Evolutionary conservation across 257 asterid genomes (phyloP), one percentile per base, ranked within the genome.

Genomic region (Solanum sejunctum): DNA sequence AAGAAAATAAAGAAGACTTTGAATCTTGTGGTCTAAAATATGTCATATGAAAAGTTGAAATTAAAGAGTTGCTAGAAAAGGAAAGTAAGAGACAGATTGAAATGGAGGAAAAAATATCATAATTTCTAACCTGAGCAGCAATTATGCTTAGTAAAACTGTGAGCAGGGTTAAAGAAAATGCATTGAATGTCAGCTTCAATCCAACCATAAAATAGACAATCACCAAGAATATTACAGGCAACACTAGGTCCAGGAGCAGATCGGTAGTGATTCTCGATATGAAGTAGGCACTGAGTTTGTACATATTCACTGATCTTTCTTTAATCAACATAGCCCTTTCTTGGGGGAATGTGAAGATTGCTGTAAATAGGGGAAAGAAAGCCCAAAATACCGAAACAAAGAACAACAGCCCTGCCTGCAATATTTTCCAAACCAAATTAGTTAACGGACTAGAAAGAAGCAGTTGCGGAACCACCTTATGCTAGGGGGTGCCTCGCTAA

Each of bases 271-370:
- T 88, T 88, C 92, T 56, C 16, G 93, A 92, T 16, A 88, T 0
- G 10, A 90, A 47, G 79, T 90, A 90, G 20, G 93, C 93, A 80
- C 91, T 89, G 1, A 90, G 88, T 69, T 84, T 86, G 84, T 90
- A 90, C 93, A 90, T 90, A n/a, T 57, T 87, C 9, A 86, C 93
- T 78, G 92, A 90, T 88, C 93, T 89, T 86, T 90, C 93, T 86
- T 90, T 89, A 10, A 85, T 83, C 13, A 90, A 45, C 93, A 89
- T 89, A 41, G 84, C 90, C 86, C 90, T 89, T 82, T 90, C 92
- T 79, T 89, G 87, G 52, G 88, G 91, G 67, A 90, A 90, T 84
- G 93, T 89, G 89, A 84, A 85, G 26, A 90, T 83, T 26, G 91
- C 92, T 54, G 89, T 85, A 85, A 86, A 88, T 11, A 89, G 86